Percentiles rank a stretch among this genome's conserved stretches.
These are phyloP conservation scores for Kondoa subrosea DNA, from an alignment of 768 basidiomycete genomes.

Conservation along the genomic window DNA sequence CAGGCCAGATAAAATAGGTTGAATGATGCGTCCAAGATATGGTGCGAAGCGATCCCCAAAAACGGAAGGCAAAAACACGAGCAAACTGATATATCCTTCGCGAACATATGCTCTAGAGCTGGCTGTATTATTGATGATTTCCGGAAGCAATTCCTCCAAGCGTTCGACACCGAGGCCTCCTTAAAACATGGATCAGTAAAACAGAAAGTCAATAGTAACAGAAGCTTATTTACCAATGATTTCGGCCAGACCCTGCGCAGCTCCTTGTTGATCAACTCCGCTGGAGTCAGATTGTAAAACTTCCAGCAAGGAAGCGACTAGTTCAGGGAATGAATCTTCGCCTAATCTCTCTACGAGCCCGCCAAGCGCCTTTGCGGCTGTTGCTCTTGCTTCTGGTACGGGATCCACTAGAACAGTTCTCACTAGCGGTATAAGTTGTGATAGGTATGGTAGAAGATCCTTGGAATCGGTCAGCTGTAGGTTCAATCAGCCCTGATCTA, in stretches of 20 bases:
- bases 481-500: background rate
- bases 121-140: constrained; percentile 78
- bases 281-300: constrained; percentile 83
- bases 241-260: constrained; percentile 90
- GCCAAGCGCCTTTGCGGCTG: constrained; percentile 88
- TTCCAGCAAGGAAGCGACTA: constrained; percentile 71
- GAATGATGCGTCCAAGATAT: constrained; percentile 81
- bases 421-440: constrained; percentile 69
- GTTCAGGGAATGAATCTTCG: constrained; percentile 83
- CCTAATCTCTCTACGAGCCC: constrained; percentile 92
- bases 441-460: constrained; percentile 90
- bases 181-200: background rate
- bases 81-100: constrained; percentile 95
- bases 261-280: constrained; percentile 92
- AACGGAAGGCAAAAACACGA: constrained; percentile 86
- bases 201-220: background rate
- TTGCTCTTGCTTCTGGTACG: constrained; percentile 91
- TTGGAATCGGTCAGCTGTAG: constrained; percentile 52
- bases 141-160: constrained; percentile 79
- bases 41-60: constrained; percentile 94
- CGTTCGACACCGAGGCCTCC: constrained; percentile 87
- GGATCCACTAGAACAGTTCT: constrained; percentile 87
- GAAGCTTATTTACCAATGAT: constrained; percentile 45
- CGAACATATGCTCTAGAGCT: constrained; percentile 78
- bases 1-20: constrained; percentile 77